phyloP scores from a whole-genome alignment of 148 eudicot species.

The Heliosperma pusillum region DNA sequence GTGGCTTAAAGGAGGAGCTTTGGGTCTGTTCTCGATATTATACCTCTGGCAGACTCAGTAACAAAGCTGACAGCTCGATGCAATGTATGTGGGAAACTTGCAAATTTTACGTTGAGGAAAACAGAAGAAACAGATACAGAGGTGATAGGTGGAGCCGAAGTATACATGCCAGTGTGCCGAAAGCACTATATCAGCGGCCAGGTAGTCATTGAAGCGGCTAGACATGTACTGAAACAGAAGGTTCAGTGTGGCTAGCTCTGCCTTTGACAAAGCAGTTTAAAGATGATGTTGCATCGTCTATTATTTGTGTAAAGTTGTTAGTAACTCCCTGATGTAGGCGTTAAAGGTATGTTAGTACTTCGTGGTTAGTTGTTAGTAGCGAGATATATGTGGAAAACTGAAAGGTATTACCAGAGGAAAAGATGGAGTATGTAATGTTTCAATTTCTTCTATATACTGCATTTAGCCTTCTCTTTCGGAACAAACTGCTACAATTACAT shows the following conservation, averaged over 20 bases:
- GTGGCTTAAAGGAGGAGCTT: conserved; percentile 65
- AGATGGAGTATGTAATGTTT: background rate
- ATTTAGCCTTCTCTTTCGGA: background rate
- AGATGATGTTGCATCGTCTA: background rate
- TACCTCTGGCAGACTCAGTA: conserved; percentile 88
- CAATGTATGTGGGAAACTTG: conserved; percentile 79
- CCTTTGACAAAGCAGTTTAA: background rate
- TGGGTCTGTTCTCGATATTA: conserved; percentile 82
- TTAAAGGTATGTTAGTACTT: background rate
- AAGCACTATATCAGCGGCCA: conserved; percentile 88
- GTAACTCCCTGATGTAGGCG: background rate
- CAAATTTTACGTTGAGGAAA: conserved; percentile 85
- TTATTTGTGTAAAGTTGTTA: background rate
- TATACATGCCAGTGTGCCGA: conserved; percentile 95
- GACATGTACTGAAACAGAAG: conserved; percentile 53
- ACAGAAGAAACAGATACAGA: conserved; percentile 76
- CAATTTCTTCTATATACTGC: background rate
- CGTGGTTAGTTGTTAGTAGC: background rate
- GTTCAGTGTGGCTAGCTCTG: conserved; percentile 42
- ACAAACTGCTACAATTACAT: background rate
- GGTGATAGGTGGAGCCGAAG: conserved; percentile 88
- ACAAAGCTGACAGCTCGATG: conserved; percentile 83
- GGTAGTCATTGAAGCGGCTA: conserved; percentile 63
- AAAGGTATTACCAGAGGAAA: no score
- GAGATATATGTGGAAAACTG: background rate